Evolutionary conservation across 345 rosid genomes (phyloP).

Genomic region (Limnanthes douglasii): DNA sequence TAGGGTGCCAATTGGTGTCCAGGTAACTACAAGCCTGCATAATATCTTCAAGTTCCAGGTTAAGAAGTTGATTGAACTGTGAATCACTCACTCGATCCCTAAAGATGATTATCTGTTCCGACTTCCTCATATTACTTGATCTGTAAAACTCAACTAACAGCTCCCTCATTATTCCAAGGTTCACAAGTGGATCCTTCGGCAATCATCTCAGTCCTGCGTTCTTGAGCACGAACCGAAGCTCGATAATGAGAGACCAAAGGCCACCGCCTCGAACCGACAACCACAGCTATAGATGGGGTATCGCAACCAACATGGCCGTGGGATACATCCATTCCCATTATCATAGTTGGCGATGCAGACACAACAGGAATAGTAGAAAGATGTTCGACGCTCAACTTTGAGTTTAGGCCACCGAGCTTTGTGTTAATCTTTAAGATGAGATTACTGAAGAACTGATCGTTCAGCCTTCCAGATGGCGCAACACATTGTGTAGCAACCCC

Average conservation of each 20-base stretch:
- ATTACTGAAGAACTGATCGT: conserved; percentile 73
- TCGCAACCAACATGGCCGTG: conserved; percentile 81
- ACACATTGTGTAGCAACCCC: conserved; percentile 85
- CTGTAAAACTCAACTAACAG: conserved; percentile 44
- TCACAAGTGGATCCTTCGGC: conserved; percentile 71
- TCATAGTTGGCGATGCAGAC: conserved; percentile 59
- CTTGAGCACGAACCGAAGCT: conserved; percentile 80
- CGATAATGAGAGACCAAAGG: conserved; percentile 74
- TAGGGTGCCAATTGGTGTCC: too few species aligned
- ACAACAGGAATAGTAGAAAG: conserved; percentile 36
- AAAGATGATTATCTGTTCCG: conserved; percentile 68
- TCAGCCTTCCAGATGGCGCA: conserved; percentile 47
- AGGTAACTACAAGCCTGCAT: too few species aligned
- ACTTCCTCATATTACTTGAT: conserved; percentile 41
- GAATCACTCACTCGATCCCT: too few species aligned
- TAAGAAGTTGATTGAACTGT: too few species aligned
- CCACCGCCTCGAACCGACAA: conserved; percentile 79
- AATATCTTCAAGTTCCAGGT: too few species aligned
- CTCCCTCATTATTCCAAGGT: conserved; percentile 73
- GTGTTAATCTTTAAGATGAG: conserved; percentile 79
- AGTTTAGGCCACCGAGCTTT: conserved; percentile 95
- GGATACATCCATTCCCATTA: conserved; percentile 96
- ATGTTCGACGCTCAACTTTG: conserved; percentile 54
- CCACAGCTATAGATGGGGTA: conserved; percentile 74
- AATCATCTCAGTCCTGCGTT: conserved; percentile 77